Evolutionary conservation across 2,329 filamentous ascomycete species (phyloP).

Genomic region (Ophiostoma ulmi): DNA sequence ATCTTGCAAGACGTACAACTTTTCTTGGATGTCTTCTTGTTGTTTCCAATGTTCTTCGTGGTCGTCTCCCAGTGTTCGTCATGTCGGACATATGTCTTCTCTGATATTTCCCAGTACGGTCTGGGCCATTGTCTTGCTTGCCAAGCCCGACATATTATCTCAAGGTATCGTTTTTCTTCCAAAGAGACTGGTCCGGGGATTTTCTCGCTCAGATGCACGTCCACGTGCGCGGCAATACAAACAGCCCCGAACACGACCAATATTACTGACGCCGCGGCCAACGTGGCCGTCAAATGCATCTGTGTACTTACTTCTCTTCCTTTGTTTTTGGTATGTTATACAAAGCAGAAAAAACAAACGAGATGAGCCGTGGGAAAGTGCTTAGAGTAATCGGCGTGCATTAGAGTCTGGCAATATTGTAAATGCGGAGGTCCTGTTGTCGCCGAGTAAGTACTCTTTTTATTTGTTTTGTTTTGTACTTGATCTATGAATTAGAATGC

Average conservation of each 20-base stretch:
- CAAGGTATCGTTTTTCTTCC: not conserved
- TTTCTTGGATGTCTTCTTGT: not conserved
- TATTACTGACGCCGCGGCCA: not conserved
- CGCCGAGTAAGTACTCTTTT: not conserved
- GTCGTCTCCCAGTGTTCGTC: not conserved
- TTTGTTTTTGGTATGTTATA: too few relatives aligned
- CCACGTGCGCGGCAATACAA: not conserved
- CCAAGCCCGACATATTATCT: not conserved
- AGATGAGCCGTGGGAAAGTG: not conserved
- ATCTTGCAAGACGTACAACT: not conserved
- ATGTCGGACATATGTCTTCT: not conserved
- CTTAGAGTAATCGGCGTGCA: not conserved
- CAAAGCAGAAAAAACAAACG: not conserved
- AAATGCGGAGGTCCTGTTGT: not conserved
- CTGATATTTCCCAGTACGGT: not conserved
- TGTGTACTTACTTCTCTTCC: not conserved
- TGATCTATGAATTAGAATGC: too few relatives aligned
- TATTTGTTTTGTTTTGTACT: not conserved
- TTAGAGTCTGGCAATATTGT: not conserved
- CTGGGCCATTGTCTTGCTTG: not conserved
- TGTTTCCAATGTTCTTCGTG: not conserved
- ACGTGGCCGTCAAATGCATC: not conserved
- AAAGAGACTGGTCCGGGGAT: not conserved
- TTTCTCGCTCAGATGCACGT: not conserved
- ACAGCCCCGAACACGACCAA: not conserved